These are phyloP conservation scores for Heliamphora exappendiculata DNA, from an alignment of 148 eudicot genomes.

Conservation along the genomic window DNA sequence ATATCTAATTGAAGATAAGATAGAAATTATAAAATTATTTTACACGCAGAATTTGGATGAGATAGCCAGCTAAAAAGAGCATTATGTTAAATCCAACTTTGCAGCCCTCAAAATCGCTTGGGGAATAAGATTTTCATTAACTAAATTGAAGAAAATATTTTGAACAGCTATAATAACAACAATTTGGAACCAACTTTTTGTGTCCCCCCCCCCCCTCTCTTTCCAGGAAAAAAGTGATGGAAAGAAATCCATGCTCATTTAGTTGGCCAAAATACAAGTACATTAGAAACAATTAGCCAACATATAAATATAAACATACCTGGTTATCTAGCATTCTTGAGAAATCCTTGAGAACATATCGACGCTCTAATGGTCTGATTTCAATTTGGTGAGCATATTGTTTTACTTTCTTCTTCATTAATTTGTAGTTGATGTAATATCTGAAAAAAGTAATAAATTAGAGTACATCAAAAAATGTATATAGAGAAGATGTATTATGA, in stretches of 20 bases:
- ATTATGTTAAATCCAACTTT: neutral
- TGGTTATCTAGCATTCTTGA: constrained; percentile 69
- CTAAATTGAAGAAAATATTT: neutral
- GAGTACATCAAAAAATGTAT: neutral
- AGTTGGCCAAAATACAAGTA: neutral
- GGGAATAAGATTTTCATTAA: neutral
- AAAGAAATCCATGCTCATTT: neutral
- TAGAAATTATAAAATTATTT: no score
- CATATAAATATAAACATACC: constrained; percentile 19
- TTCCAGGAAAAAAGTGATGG: neutral
- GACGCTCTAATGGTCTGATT: constrained; percentile 42
- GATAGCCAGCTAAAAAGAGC: neutral
- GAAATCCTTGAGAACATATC: constrained; percentile 62
- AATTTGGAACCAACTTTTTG: neutral
- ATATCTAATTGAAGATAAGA: no score
- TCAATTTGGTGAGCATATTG: constrained; percentile 55
- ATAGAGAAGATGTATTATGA: neutral
- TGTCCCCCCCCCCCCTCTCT: neutral
- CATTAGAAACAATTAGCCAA: constrained; percentile 1
- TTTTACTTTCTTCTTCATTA: constrained; percentile 69
- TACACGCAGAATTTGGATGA: neutral
- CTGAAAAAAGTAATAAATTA: constrained; percentile 21
- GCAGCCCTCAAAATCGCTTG: neutral
- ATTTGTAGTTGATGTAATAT: constrained; percentile 62
- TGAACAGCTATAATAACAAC: neutral